Conservation (phyloP, 2,329 filamentous ascomycete species). For the Pseudogymnoascus sp. region DNA sequence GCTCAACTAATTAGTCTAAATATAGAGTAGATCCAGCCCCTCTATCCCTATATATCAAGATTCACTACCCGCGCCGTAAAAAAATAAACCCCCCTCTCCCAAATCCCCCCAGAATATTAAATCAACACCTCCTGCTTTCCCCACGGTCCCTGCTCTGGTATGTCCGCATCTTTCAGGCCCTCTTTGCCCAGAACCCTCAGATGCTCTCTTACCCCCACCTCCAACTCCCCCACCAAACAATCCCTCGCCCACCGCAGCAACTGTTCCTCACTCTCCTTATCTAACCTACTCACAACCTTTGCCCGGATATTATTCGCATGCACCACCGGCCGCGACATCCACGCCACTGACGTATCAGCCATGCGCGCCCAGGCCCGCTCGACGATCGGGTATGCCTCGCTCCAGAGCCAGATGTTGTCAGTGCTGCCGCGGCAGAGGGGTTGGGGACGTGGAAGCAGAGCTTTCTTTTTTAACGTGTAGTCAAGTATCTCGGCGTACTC, state of each 20-base stretch:
- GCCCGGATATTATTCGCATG: neutral
- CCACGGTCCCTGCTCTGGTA: neutral
- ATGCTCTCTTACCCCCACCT: neutral
- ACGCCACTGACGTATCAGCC: neutral
- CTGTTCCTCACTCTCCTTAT: neutral
- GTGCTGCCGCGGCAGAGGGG: neutral
- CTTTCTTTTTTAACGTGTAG: neutral
- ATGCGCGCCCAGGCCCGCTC: neutral
- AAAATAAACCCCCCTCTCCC: neutral
- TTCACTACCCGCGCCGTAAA: too few relatives aligned
- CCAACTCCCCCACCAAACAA: neutral
- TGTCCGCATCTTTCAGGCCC: neutral
- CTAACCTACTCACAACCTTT: neutral
- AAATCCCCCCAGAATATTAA: neutral
- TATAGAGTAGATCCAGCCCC: neutral
- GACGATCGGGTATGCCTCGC: neutral
- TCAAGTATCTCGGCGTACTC: neutral
- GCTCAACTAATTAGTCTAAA: neutral
- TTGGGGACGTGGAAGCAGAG: neutral
- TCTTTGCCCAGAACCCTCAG: neutral
- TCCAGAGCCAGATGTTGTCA: neutral
- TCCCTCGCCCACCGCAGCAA: neutral
- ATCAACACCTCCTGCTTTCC: neutral
- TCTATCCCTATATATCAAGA: conserved; percentile 12
- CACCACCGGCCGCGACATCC: neutral